Percentiles rank a stretch among this genome's conserved stretches.
Conservation (phyloP, 345 rosid genomes). For the Punica granatum region DNA sequence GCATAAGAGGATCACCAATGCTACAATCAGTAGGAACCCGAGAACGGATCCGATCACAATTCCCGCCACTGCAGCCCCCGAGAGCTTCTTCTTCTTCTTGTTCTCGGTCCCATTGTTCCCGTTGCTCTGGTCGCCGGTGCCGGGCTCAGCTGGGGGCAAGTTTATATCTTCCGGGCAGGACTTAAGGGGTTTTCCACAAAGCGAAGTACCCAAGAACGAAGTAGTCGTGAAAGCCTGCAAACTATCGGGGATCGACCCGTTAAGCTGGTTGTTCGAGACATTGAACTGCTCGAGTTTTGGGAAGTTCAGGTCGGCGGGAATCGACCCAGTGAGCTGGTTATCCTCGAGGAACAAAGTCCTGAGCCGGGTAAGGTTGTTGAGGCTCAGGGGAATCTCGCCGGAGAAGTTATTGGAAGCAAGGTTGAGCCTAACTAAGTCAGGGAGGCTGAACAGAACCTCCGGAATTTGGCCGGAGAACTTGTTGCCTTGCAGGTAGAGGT, state of each 20-base stretch:
- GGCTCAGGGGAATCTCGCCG: constrained; percentile 19
- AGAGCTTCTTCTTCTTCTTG: constrained; percentile 44
- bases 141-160: constrained; percentile 48
- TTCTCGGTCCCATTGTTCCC: constrained; percentile 13
- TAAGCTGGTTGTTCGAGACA: constrained; percentile 65
- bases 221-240: constrained; percentile 31
- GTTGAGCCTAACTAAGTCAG: constrained; percentile 27
- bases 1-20: constrained; percentile 49
- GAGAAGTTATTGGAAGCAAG: constrained; percentile 29
- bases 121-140: constrained; percentile 8
- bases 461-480: constrained; percentile 37
- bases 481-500: constrained; percentile 40
- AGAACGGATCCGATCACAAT: constrained; percentile 73
- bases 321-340: constrained; percentile 25
- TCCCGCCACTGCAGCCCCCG: constrained; percentile 85
- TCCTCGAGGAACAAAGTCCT: constrained; percentile 28
- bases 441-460: constrained; percentile 19
- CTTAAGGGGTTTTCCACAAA: constrained; percentile 75
- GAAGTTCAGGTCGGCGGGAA: constrained; percentile 24
- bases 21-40: constrained; percentile 39
- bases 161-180: constrained; percentile 19
- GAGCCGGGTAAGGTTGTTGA: constrained; percentile 23
- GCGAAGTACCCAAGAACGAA: constrained; percentile 65
- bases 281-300: constrained; percentile 59
- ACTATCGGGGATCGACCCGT: constrained; percentile 64